Evolutionary conservation across 2,329 filamentous ascomycete species (phyloP), one percentile per base, ranked within the genome.

Genomic region (Xylariaceae sp.): DNA sequence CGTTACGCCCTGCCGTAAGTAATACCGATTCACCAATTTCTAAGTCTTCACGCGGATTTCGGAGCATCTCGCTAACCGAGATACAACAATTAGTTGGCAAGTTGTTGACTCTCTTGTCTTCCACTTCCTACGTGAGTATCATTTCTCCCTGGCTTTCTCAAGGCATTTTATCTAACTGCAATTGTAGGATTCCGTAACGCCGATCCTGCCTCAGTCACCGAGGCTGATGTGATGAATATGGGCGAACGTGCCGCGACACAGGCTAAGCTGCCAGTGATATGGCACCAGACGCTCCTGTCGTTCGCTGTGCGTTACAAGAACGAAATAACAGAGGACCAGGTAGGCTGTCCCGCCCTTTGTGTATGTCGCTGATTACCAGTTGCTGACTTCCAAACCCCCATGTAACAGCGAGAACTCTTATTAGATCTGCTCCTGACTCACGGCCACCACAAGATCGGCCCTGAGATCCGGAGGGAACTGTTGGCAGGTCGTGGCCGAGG

Each of bases 241-340:
- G 61, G 63, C 55, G 41, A 63, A 48, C 41, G 65, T 63, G 68
- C 68, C n/a, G 74, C 76, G 33, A 68, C 63, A 44, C 73, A 61
- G 62, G 71, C 51, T 56, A 87, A 85, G 58, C 62, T 97, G 49
- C 92, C 94, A 0, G 88, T 98, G 6, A 80, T 98, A 40, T 98
- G 90, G 88, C 92, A 98, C 63, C 90, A 97, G 67, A 88, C 85
- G 53, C 70, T 98, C 19, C 67, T 98, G 38, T 84, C 87, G 2
- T 98, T 98, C 65, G 88, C 92, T 17, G 85, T 96, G 66, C 75
- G 90, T 40, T 98, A 97, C 66, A 82, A 88, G 57, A 94, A 96
- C 52, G 90, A 97, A 62, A 90, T 96, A 52, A 95, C 88, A 2
- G 89, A 96, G 61, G 89, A 96, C 52, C 89, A 95, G 41, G 44